Conservation (phyloP, 176 grass and related monocot genomes). For the Hyparrhenia diplandra region DNA sequence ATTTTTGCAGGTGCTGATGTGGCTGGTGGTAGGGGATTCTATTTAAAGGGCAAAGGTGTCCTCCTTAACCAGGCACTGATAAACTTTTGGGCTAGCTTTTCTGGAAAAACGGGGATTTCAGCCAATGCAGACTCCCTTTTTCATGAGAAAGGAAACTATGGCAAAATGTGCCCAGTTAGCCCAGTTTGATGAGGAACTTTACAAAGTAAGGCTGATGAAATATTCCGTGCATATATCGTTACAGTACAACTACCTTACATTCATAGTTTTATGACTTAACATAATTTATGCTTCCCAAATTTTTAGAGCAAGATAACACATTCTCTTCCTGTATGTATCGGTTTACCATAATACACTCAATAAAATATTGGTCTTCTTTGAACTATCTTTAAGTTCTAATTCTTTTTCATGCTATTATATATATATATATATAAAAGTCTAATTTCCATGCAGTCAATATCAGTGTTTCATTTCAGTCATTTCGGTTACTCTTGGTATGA, state of each 20-base stretch:
- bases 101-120: constrained; percentile 45
- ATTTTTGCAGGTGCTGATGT: no score
- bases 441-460: not conserved
- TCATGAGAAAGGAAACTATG: constrained; percentile 97
- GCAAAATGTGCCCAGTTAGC: constrained; percentile 91
- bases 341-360: not conserved
- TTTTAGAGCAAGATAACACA: not conserved
- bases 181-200: constrained; percentile 90
- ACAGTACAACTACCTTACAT: not conserved
- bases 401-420: not conserved
- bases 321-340: not conserved
- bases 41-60: constrained; percentile 77
- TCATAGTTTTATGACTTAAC: not conserved
- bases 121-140: constrained; percentile 88
- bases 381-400: not conserved
- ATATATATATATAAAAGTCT: not conserved
- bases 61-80: constrained; percentile 77
- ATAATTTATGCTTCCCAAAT: not conserved
- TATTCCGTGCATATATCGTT: not conserved
- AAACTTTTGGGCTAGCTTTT: constrained; percentile 77
- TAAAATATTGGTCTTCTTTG: not conserved
- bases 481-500: not conserved
- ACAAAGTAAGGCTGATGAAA: constrained; percentile 50
- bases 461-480: not conserved
- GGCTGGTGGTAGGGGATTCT: constrained; percentile 44